Evolutionary conservation across 2,329 filamentous ascomycete genomes (phyloP), one percentile per base, ranked within the genome.

Genomic region (Aspergillus floridensis): DNA sequence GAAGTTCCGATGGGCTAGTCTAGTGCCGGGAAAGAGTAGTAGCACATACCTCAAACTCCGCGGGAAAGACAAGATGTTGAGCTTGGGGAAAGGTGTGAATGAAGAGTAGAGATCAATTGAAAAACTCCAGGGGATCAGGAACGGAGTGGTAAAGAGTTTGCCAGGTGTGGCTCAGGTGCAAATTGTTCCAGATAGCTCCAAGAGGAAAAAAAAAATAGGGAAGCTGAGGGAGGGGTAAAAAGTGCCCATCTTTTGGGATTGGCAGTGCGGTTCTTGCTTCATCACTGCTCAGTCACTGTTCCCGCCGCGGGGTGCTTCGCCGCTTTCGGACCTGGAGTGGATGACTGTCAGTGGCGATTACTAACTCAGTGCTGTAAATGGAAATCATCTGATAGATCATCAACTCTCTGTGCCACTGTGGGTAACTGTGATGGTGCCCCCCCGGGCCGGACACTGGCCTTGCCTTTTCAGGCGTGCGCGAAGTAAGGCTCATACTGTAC

Each of bases 261-360:
- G 35, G 16, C 12, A 4, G 14, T 41, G 35, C 35, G 16, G 35
- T n/a, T 41, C 41, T 55, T 46, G 32, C 26, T 44, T 55, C 53
- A 21, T 5, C 32, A 29, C 22, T 53, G n/a, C 14, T 57, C 21
- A 46, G 53, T 53, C 29, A 26, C 31, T 47, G 29, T 29, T 53
- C 51, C 48, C 47, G 47, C 58, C 54, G 56, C 50, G 60, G 62
- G 59, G 61, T 55, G 32, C 50, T 41, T 53, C 53, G 57, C 63
- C 61, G 63, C 59, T 63, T 63, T 63, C 61, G 63, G 63, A 59
- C 53, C 44, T 48, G 41, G 44, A 35, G 53, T 46, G 24, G 53
- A 46, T 55, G 53, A 48, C 53, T n/a, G n/a, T 16, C 47, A 22
- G 41, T 55, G 47, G 46, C 53, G 53, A 55, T 55, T 55, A 55